phyloP scores from a whole-genome alignment of 805 yeast genomes.

The Ogataea henricii region DNA sequence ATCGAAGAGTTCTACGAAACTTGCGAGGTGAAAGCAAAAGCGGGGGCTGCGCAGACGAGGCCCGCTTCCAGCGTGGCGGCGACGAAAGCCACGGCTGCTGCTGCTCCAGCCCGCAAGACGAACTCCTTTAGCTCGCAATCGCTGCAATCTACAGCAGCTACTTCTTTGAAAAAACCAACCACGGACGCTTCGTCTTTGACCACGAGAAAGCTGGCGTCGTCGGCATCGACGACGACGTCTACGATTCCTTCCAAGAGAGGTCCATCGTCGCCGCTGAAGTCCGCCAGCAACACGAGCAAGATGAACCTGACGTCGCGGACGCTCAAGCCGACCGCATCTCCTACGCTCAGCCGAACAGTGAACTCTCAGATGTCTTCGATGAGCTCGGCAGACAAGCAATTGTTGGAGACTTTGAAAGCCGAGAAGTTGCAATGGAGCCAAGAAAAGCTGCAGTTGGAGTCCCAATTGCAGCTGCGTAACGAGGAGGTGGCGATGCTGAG shows the following conservation, averaged over 20 bases:
- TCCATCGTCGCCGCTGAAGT: constrained; percentile 69
- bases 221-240: constrained; percentile 13
- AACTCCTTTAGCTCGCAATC: background rate
- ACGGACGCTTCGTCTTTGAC: constrained; percentile 14
- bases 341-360: constrained; percentile 20
- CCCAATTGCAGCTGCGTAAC: constrained; percentile 30
- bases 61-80: too few relatives aligned
- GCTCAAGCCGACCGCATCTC: constrained; percentile 22
- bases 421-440: constrained; percentile 55
- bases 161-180: constrained; percentile 8
- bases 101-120: background rate
- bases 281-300: constrained; percentile 18
- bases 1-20: constrained; percentile 58
- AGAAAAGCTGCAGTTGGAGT: constrained; percentile 33
- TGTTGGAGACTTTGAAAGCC: constrained; percentile 50
- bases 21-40: constrained; percentile 55
- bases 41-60: constrained; percentile 4
- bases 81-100: constrained; percentile 3
- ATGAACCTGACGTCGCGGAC: constrained; percentile 33
- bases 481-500: constrained; percentile 38
- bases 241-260: constrained; percentile 64
- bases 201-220: constrained; percentile 16
- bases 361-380: constrained; percentile 17
- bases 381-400: constrained; percentile 39
- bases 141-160: constrained; percentile 5